A percentile compares a stretch with the other conserved stretches of the same genome.
These are phyloP conservation scores for Solanum hybrid DNA, from an alignment of 305 asterid genomes.

Conservation along the genomic window DNA sequence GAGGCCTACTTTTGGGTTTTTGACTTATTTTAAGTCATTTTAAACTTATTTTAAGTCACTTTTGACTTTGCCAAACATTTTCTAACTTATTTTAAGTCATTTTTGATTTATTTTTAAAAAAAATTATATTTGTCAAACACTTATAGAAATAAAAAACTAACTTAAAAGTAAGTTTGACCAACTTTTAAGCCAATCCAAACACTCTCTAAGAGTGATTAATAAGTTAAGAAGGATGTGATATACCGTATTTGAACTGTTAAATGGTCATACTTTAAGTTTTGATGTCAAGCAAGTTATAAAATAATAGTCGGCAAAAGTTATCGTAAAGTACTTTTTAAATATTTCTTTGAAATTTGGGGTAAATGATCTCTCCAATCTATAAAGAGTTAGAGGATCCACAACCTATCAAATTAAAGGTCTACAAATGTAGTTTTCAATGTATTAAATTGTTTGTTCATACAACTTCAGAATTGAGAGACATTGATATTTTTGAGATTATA, in stretches of 20 bases:
- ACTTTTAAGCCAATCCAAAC: not conserved
- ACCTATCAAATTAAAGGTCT: not conserved
- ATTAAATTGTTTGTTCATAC: not conserved
- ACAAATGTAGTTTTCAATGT: too few species aligned
- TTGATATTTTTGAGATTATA: not conserved
- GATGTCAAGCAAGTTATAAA: not conserved
- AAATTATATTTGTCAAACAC: not conserved
- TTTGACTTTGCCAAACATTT: not conserved
- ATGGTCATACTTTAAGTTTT: too few species aligned
- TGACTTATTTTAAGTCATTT: not conserved
- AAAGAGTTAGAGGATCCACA: not conserved
- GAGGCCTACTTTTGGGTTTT: not conserved
- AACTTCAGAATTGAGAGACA: not conserved
- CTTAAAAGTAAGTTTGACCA: not conserved
- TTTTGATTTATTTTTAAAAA: too few species aligned
- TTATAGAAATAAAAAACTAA: too few species aligned
- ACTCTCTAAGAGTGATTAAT: not conserved
- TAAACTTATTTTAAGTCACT: not conserved
- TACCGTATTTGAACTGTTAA: too few species aligned
- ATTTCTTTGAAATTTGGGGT: too few species aligned
- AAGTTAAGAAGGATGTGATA: not conserved
- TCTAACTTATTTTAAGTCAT: not conserved
- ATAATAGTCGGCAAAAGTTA: not conserved
- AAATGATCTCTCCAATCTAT: not conserved
- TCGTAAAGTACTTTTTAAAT: not conserved